Conservation (phyloP, 1,284 basidiomycete species). For the Exobasidium cylindrosporum region DNA sequence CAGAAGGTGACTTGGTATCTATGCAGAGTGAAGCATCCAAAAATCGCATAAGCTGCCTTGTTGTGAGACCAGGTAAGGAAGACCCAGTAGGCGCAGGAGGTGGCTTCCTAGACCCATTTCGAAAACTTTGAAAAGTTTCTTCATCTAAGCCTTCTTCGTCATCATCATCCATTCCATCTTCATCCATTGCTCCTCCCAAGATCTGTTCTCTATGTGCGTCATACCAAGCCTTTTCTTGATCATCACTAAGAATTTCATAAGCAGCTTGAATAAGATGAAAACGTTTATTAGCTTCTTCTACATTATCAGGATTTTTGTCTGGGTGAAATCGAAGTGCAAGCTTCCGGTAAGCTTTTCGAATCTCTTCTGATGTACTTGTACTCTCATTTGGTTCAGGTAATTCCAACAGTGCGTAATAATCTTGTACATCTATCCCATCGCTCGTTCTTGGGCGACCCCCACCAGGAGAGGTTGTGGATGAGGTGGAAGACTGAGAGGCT, state of each 20-base stretch:
- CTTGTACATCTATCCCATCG: constrained; percentile 13
- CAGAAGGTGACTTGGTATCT: constrained; percentile 60
- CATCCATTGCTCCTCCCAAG: constrained; percentile 42
- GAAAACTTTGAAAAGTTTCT: constrained; percentile 79
- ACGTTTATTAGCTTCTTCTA: constrained; percentile 79
- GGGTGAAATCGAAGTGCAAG: constrained; percentile 57
- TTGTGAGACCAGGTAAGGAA: constrained; percentile 74
- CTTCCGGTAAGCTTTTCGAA: constrained; percentile 51
- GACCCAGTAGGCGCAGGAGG: constrained; percentile 57
- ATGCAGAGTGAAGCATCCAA: constrained; percentile 67
- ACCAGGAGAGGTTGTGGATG: too few relatives aligned
- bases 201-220: constrained; percentile 85
- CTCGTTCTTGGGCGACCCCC: constrained; percentile 5
- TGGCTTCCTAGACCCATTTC: constrained; percentile 60
- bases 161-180: constrained; percentile 31
- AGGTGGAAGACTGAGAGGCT: constrained; percentile 8
- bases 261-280: constrained; percentile 90
- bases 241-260: constrained; percentile 68
- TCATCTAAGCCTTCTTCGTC: constrained; percentile 52
- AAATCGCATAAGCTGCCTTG: constrained; percentile 79
- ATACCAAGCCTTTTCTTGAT: constrained; percentile 87
- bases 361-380: constrained; percentile 45
- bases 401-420: constrained; percentile 19
- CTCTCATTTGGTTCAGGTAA: constrained; percentile 27
- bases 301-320: constrained; percentile 60